A percentile compares a stretch with the other conserved stretches of the same genome.
Conservation (phyloP, 2,329 filamentous ascomycete species). For the Rhynchosporium secalis region DNA sequence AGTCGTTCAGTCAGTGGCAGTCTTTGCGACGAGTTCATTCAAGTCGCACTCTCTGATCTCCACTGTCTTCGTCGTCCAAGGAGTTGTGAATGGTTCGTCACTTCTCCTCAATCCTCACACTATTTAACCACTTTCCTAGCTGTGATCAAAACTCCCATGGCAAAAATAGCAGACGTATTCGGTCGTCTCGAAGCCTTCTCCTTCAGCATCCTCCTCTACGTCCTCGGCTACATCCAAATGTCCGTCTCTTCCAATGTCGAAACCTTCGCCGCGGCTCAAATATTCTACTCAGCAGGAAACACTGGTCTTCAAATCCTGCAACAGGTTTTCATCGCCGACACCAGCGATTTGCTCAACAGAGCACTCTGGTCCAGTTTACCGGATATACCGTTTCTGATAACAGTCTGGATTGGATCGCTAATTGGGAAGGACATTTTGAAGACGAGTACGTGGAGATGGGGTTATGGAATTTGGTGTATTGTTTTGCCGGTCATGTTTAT, state of each 20-base stretch:
- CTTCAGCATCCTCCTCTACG: slow-evolving; percentile 45
- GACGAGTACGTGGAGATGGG: slow-evolving; percentile 58
- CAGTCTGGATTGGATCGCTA: slow-evolving; percentile 52
- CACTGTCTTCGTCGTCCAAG: slow-evolving; percentile 46
- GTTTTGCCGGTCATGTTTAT: slow-evolving; percentile 57
- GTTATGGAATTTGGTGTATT: slow-evolving; percentile 62
- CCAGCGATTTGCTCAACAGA: slow-evolving; percentile 62
- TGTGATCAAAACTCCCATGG: slow-evolving; percentile 58
- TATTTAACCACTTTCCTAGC: slow-evolving; percentile 39
- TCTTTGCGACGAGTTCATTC: slow-evolving; percentile 48
- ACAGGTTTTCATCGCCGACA: slow-evolving; percentile 65
- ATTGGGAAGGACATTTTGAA: slow-evolving; percentile 51
- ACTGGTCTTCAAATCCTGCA: slow-evolving; percentile 49
- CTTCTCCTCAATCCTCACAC: slow-evolving; percentile 41
- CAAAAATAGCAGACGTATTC: slow-evolving; percentile 52
- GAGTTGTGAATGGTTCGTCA: slow-evolving; percentile 45
- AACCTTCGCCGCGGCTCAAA: slow-evolving; percentile 56
- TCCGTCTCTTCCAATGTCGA: slow-evolving; percentile 60
- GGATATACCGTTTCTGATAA: slow-evolving; percentile 47
- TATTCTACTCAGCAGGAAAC: slow-evolving; percentile 66
- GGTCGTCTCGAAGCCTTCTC: slow-evolving; percentile 50
- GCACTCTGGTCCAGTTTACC: slow-evolving; percentile 49
- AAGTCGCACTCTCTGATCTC: slow-evolving; percentile 49
- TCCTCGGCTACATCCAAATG: slow-evolving; percentile 61
- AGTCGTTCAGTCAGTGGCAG: slow-evolving; percentile 43